These are phyloP conservation scores for Aspergillus transmontanensis DNA, from an alignment of 2,329 filamentous ascomycete genomes.

Conservation along the genomic window DNA sequence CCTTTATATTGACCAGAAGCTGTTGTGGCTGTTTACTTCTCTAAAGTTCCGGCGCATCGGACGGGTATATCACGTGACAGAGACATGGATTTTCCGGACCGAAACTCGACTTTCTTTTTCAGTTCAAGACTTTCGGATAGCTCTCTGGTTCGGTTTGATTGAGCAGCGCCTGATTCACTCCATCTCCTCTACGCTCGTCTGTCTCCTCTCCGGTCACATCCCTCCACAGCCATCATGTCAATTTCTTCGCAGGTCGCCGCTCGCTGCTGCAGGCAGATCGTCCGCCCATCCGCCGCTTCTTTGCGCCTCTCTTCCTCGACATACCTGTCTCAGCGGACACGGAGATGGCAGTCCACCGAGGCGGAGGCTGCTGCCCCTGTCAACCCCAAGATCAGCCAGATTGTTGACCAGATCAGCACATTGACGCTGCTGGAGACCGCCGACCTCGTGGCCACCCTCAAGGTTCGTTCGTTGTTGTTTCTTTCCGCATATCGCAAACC, in stretches of 20 bases:
- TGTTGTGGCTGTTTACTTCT: background rate
- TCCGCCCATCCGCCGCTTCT: conserved; percentile 42
- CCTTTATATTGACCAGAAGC: background rate
- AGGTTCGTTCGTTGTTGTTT: conserved; percentile 61
- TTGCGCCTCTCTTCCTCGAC: conserved; percentile 43
- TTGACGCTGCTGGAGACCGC: conserved; percentile 97
- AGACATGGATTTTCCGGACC: conserved; percentile 35
- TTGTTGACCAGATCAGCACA: conserved; percentile 98
- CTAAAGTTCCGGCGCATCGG: background rate
- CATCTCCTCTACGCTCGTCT: background rate
- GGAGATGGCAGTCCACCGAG: conserved; percentile 89
- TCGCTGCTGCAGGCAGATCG: conserved; percentile 46
- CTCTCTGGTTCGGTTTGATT: conserved; percentile 11
- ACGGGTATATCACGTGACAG: conserved; percentile 29
- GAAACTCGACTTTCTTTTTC: conserved; percentile 34
- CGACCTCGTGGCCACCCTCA: conserved; percentile 89
- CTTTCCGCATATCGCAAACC: conserved; percentile 2
- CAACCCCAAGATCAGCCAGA: conserved; percentile 89
- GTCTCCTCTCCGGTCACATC: conserved; percentile 1
- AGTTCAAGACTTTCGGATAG: conserved; percentile 13
- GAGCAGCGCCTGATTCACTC: conserved; percentile 11
- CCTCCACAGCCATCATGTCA: conserved; percentile 36
- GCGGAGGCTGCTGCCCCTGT: conserved; percentile 55
- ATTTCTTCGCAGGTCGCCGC: conserved; percentile 43
- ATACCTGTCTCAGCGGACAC: conserved; percentile 47